Conservation (phyloP, 305 asterid genomes). For the Stenogyne calaminthoides region DNA sequence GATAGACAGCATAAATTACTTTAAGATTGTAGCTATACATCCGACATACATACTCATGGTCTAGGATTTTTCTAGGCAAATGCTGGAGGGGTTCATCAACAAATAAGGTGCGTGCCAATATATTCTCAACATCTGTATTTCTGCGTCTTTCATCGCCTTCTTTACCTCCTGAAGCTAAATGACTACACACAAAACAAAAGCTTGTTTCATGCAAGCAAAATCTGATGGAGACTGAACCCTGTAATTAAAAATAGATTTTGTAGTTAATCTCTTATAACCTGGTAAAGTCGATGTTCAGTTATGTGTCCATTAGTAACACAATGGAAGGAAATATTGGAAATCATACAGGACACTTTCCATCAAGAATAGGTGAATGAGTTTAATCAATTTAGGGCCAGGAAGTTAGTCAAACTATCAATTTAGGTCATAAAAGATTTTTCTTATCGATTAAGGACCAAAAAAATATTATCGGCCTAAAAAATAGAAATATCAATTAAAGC, state of each 20-base stretch:
- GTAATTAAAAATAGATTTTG: slow-evolving; percentile 28
- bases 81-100: slow-evolving; percentile 40
- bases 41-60: slow-evolving; percentile 53
- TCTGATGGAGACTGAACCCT: slow-evolving; percentile 76
- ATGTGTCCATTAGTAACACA: not conserved
- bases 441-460: too few species aligned
- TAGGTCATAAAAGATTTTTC: too few species aligned
- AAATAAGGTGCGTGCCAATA: slow-evolving; percentile 50
- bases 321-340: not conserved
- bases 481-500: too few species aligned
- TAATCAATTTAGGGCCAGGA: too few species aligned
- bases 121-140: slow-evolving; percentile 53
- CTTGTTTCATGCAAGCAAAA: slow-evolving; percentile 57
- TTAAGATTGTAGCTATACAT: slow-evolving; percentile 7
- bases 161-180: slow-evolving; percentile 73
- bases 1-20: slow-evolving; percentile 11
- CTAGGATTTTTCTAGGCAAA: slow-evolving; percentile 59
- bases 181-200: slow-evolving; percentile 70
- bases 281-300: not conserved
- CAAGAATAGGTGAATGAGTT: too few species aligned
- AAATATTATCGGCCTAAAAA: too few species aligned
- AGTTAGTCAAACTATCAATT: too few species aligned
- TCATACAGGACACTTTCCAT: too few species aligned
- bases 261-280: slow-evolving; percentile 25
- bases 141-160: slow-evolving; percentile 60